Evolutionary conservation across 2,329 filamentous ascomycete species (phyloP).

Genomic region (Aspergillus sp.): DNA sequence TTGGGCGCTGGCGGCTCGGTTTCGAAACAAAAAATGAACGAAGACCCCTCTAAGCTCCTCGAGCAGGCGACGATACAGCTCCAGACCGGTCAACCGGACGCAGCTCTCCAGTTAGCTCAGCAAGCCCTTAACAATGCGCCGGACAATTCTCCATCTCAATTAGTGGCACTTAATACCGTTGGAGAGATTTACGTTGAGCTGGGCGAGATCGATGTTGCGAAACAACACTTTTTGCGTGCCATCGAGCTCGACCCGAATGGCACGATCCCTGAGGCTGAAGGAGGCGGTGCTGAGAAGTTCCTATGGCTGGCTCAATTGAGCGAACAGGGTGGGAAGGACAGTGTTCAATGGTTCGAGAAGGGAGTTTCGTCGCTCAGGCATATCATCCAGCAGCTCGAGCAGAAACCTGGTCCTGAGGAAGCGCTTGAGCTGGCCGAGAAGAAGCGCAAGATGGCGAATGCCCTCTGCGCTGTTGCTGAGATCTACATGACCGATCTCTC

Average conservation of each 20-base stretch:
- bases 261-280: constrained; percentile 65
- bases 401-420: constrained; percentile 43
- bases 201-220: constrained; percentile 76
- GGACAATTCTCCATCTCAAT: constrained; percentile 39
- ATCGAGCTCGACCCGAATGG: constrained; percentile 77
- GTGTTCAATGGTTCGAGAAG: constrained; percentile 63
- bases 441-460: constrained; percentile 79
- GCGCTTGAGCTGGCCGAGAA: constrained; percentile 63
- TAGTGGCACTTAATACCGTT: constrained; percentile 70
- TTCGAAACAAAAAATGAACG: constrained; percentile 48
- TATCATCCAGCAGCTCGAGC: constrained; percentile 67
- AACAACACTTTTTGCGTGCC: constrained; percentile 70
- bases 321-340: constrained; percentile 62
- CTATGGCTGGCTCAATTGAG: constrained; percentile 90
- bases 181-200: constrained; percentile 81
- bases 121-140: constrained; percentile 50
- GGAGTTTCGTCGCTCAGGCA: constrained; percentile 70
- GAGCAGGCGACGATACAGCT: constrained; percentile 59
- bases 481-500: constrained; percentile 99
- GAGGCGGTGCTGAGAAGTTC: constrained; percentile 90
- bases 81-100: constrained; percentile 60
- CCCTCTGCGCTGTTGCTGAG: constrained; percentile 91
- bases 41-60: constrained; percentile 58
- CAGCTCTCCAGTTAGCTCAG: constrained; percentile 58
- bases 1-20: constrained; percentile 44